Base-by-base conservation (phyloP, 345 rosid genomes). In the Ailanthus altissimus region DNA sequence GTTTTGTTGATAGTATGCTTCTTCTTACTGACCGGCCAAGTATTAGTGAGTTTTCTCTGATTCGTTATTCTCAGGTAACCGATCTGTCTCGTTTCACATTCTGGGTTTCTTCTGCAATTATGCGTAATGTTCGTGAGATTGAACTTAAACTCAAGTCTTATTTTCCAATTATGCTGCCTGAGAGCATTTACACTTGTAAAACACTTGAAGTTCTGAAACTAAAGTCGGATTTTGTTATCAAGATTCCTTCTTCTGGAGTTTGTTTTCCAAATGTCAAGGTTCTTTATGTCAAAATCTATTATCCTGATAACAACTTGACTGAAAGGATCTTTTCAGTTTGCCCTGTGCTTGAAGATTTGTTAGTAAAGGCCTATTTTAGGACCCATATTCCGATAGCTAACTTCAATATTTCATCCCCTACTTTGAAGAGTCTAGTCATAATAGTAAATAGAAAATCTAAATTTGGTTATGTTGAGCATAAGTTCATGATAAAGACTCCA, bases 321-420 rank as follows among this genome's bases (percentile, higher is more conserved):
- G 46, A 5, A 1, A 63, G 38, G 8, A 1, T 63, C 20, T 40
- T 63, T 32, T n/a, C 21, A 36, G 32, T 42, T 21, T 63, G 77
- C 57, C 70, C 40, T n/a, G 40, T 63, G 12, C 51, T 75, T 47
- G 70, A 75, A n/a, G 70, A 63, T 13, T 14, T 75, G 61, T 12
- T 6, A 1, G 11, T 64, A 28, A 5, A n/a, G 1, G 15, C 5
- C 13, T 8, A 26, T 60, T 60, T 60, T 20, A n/a, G n/a, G n/a
- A n/a, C n/a, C n/a, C 6, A 60, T 6, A 6, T 2, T 28, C 2
- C 4, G 6, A 2, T 16, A 14, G 16, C 7, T 7, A 60, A 13
- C 16, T 16, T 60, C 18, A 28, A 60, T 36, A 28, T 60, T 28
- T 6, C 42, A 60, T 60, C n/a, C n/a, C 42, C 40, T 28, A 6